These are phyloP conservation scores for Cladosporium cucumerinum DNA, from an alignment of 2,329 filamentous ascomycete species.

Conservation along the genomic window DNA sequence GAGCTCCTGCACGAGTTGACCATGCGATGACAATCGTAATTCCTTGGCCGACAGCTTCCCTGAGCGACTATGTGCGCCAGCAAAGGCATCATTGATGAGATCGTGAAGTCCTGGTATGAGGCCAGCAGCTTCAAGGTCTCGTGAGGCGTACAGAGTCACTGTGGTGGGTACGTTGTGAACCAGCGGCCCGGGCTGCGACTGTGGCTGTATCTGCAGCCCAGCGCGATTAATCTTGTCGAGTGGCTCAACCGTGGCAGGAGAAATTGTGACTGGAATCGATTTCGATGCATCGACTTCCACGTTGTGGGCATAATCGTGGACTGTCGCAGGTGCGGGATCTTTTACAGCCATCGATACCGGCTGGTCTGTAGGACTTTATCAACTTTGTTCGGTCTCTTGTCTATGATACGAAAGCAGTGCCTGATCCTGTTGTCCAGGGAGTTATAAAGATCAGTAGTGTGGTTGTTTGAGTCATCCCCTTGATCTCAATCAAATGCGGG, in stretches of 20 bases:
- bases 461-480: neutral
- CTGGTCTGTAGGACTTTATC: neutral
- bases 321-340: neutral
- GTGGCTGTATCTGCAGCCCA: neutral
- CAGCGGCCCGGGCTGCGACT: slow-evolving; percentile 16
- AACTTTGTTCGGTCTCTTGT: neutral
- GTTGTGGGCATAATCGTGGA: neutral
- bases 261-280: neutral
- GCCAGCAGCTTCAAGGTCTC: slow-evolving; percentile 15
- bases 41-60: neutral
- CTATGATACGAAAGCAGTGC: neutral
- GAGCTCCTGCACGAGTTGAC: slow-evolving; percentile 17
- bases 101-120: slow-evolving; percentile 12
- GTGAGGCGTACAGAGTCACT: slow-evolving; percentile 19
- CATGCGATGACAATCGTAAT: neutral
- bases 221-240: neutral
- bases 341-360: neutral
- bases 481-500: too few species aligned
- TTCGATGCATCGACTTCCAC: neutral
- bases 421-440: neutral
- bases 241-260: neutral
- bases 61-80: neutral
- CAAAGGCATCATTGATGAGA: slow-evolving; percentile 22
- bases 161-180: slow-evolving; percentile 19
- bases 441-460: neutral